These are phyloP conservation scores for Neofusicoccum cordaticola DNA, from an alignment of 2,329 filamentous ascomycete species.

Conservation along the genomic window DNA sequence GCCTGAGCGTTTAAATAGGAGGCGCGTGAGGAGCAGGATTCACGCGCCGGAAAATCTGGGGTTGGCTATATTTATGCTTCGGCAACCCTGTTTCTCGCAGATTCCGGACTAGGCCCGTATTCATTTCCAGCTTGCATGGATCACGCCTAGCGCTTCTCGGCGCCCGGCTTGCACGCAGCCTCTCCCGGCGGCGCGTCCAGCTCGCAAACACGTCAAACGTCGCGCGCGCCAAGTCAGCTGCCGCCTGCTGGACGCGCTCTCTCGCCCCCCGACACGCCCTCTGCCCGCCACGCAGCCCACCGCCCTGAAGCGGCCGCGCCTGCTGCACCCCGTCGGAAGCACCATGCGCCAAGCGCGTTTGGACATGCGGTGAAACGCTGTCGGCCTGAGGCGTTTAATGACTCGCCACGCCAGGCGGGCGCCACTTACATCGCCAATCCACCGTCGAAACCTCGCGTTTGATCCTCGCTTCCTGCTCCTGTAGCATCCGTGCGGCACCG, in stretches of 20 bases:
- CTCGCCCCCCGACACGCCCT: neutral
- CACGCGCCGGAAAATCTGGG: conserved; percentile 8
- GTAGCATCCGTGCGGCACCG: conserved; percentile 2
- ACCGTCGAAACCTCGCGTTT: neutral
- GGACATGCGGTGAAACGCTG: conserved; percentile 12
- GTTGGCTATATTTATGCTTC: conserved; percentile 21
- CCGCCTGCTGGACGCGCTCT: neutral
- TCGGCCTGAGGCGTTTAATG: conserved; percentile 9
- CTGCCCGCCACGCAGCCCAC: neutral
- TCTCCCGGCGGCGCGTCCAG: neutral
- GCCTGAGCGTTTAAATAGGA: conserved; percentile 20
- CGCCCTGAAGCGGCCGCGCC: neutral
- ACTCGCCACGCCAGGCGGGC: conserved; percentile 9
- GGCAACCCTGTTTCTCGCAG: conserved; percentile 10
- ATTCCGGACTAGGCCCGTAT: conserved; percentile 13
- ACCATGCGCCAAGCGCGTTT: neutral
- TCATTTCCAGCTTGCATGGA: conserved; percentile 8
- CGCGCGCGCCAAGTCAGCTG: conserved; percentile 7
- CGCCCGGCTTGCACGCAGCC: conserved; percentile 1
- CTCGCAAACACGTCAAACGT: neutral
- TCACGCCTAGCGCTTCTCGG: conserved; percentile 2
- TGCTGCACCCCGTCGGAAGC: neutral
- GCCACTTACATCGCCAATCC: conserved; percentile 3
- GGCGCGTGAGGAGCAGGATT: conserved; percentile 20
- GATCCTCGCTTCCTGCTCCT: conserved; percentile 1